phyloP scores from a whole-genome alignment of 306 rosid species.

The Pueraria montana region DNA sequence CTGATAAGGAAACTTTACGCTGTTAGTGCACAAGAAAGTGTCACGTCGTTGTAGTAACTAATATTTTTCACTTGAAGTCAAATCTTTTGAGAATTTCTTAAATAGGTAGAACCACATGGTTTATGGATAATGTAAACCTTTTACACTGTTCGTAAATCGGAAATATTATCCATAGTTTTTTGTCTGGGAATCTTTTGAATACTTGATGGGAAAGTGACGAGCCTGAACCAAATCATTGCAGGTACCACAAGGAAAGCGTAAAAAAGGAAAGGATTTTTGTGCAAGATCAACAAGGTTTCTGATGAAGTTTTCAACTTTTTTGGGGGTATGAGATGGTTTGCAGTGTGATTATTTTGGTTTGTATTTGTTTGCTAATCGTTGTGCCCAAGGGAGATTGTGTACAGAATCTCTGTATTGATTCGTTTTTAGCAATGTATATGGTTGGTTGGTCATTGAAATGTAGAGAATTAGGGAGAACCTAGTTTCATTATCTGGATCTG shows the following conservation, averaged over 20 bases:
- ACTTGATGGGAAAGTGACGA: slow-evolving; percentile 42
- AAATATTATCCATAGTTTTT: background rate
- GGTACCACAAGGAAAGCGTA: slow-evolving; percentile 19
- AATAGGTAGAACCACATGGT: background rate
- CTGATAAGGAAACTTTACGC: background rate
- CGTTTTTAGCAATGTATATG: slow-evolving; percentile 46
- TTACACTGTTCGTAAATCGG: background rate
- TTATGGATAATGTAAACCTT: slow-evolving; percentile 12
- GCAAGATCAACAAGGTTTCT: slow-evolving; percentile 11
- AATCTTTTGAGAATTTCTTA: background rate
- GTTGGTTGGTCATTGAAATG: slow-evolving; percentile 36
- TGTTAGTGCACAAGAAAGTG: background rate
- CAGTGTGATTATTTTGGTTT: slow-evolving; percentile 40
- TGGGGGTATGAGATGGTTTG: slow-evolving; percentile 44
- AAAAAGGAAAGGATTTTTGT: slow-evolving; percentile 28
- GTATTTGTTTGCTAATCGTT: slow-evolving; percentile 41
- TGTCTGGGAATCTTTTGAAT: slow-evolving; percentile 37
- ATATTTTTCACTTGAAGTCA: background rate
- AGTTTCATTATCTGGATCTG: slow-evolving; percentile 42
- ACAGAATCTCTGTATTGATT: slow-evolving; percentile 60
- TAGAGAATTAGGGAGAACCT: slow-evolving; percentile 42
- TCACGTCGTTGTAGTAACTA: background rate
- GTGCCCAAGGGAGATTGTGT: slow-evolving; percentile 32
- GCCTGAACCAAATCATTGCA: slow-evolving; percentile 45
- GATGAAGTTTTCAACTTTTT: slow-evolving; percentile 20